A percentile compares a stretch with the other conserved stretches of the same genome.
phyloP scores from a whole-genome alignment of 108 stramenopile species.

The Nitzschia putrida region DNA sequence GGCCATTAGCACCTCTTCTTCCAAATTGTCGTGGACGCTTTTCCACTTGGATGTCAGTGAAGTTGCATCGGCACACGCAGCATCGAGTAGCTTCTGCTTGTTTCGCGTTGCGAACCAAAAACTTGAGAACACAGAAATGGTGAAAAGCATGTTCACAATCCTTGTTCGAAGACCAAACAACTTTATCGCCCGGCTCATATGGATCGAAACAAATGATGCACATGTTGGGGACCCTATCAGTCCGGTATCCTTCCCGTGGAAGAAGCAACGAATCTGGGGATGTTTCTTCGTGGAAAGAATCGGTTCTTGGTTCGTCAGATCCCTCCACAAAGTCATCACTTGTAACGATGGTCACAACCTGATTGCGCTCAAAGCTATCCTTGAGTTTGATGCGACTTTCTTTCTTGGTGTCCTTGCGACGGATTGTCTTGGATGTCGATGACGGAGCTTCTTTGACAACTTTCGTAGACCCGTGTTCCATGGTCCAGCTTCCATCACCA shows the following conservation, averaged over 20 bases:
- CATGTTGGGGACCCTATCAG: conserved; percentile 45
- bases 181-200: conserved; percentile 46
- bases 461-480: too few species aligned
- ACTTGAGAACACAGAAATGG: conserved; percentile 53
- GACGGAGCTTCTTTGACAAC: too few species aligned
- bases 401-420: conserved; percentile 9
- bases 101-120: conserved; percentile 47
- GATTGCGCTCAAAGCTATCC: conserved; percentile 10
- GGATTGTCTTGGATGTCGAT: neutral
- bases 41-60: conserved; percentile 44
- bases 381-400: conserved; percentile 9
- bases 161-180: conserved; percentile 44
- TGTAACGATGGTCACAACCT: conserved; percentile 10
- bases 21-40: conserved; percentile 1
- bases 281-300: neutral
- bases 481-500: too few species aligned
- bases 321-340: neutral
- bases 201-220: conserved; percentile 61
- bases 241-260: conserved; percentile 2
- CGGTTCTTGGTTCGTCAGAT: neutral
- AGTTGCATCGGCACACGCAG: conserved; percentile 50
- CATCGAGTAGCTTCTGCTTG: conserved; percentile 35
- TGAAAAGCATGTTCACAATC: conserved; percentile 60
- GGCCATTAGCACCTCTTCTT: neutral
- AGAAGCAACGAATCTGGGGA: neutral